A percentile compares a stretch with the other conserved stretches of the same genome.
phyloP scores from a whole-genome alignment of 129 eudicot genomes.

The Daucus carota region DNA sequence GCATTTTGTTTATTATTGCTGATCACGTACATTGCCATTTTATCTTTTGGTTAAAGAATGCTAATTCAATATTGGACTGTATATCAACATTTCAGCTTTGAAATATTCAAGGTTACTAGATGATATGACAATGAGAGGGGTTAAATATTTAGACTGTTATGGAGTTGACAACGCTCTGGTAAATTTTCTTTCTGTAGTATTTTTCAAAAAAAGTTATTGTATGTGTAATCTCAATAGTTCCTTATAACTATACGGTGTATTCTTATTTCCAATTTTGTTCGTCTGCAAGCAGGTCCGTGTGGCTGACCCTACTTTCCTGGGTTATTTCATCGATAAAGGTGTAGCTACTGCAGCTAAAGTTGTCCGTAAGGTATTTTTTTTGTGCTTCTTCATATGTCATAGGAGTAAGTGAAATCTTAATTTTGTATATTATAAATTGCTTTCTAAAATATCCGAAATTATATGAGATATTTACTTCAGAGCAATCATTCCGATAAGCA shows the following conservation, averaged over 20 bases:
- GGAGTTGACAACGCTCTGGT: conserved; percentile 99
- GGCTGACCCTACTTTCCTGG: conserved; percentile 98
- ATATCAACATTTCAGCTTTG: conserved; percentile 47
- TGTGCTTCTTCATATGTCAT: neutral
- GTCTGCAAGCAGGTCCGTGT: conserved; percentile 65
- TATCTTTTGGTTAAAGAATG: neutral
- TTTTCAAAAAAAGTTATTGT: neutral
- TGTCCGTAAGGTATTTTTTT: conserved; percentile 65
- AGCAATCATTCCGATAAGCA: neutral
- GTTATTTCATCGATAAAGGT: conserved; percentile 88
- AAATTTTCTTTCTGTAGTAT: conserved; percentile 11
- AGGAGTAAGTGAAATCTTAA: neutral
- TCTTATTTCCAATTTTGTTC: neutral
- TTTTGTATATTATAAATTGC: neutral
- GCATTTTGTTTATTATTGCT: neutral
- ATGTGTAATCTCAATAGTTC: neutral
- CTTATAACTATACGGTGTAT: neutral
- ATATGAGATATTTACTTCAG: neutral
- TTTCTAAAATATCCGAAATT: neutral
- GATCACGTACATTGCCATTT: neutral
- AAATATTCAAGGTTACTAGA: conserved; percentile 82
- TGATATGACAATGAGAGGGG: conserved; percentile 83
- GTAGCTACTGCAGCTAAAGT: conserved; percentile 95
- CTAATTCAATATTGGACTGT: conserved; percentile 6
- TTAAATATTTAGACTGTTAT: conserved; percentile 90